Evolutionary conservation across 495 filamentous ascomycete genomes (phyloP).

Genomic region (Geopyxis carbonaria): DNA sequence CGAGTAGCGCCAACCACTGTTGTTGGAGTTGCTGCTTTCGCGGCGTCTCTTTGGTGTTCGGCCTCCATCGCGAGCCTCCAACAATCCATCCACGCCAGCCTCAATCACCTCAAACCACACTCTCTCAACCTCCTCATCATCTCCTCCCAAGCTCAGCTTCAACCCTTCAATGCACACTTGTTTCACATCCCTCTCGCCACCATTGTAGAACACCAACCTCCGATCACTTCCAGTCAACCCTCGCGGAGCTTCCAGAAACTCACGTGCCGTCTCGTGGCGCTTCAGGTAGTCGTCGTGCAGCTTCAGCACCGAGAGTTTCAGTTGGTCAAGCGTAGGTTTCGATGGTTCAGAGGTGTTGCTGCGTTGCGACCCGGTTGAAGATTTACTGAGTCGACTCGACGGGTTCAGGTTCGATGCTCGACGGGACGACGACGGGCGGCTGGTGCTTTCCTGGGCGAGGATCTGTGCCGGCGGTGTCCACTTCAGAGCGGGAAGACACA

Average conservation of each 20-base stretch:
- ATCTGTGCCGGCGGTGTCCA: constrained; percentile 9
- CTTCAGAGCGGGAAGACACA: constrained; percentile 15
- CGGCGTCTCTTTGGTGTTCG: no score
- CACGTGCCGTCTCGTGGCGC: not conserved
- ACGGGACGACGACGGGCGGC: not conserved
- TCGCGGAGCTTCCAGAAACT: not conserved
- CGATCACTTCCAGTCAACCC: constrained; percentile 4
- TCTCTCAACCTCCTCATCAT: constrained; percentile 20
- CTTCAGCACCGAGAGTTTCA: not conserved
- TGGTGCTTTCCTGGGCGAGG: constrained; percentile 4
- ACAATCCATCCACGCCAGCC: constrained; percentile 16
- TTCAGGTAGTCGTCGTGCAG: not conserved
- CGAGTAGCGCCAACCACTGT: no score
- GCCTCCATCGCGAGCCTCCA: constrained; percentile 6
- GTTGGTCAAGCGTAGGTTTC: not conserved
- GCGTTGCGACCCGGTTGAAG: not conserved
- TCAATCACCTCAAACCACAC: constrained; percentile 16
- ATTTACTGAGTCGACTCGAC: not conserved
- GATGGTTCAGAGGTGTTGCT: not conserved
- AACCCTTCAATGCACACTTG: constrained; percentile 14
- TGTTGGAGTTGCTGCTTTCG: no score
- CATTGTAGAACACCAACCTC: constrained; percentile 19
- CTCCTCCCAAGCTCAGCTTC: constrained; percentile 10
- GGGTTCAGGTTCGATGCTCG: not conserved
- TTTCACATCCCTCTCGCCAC: constrained; percentile 14